Evolutionary conservation across 805 yeast genomes (phyloP).

Genomic region (Candida methanosorbosa): DNA sequence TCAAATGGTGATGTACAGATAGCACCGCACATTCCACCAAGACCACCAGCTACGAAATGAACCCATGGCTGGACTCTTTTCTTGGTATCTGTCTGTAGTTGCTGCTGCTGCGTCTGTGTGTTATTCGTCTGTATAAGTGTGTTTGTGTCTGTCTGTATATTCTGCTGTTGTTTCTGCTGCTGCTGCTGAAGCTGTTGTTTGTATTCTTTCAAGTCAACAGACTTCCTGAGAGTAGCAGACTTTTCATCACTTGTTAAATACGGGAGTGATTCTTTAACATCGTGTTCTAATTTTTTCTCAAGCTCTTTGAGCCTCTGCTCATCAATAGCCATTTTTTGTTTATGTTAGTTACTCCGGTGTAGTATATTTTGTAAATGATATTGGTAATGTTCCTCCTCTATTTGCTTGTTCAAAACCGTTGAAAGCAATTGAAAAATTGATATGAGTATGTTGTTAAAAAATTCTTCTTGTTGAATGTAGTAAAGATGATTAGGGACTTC

Average conservation of each 20-base stretch:
- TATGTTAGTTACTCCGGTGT: no score
- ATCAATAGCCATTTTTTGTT: no score
- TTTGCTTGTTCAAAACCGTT: not conserved
- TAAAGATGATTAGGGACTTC: no score
- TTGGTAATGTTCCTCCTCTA: no score
- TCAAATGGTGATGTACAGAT: slow-evolving; percentile 90
- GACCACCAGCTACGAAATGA: slow-evolving; percentile 84
- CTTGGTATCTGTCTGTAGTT: not conserved
- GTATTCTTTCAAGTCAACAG: slow-evolving; percentile 19
- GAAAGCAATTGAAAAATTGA: not conserved
- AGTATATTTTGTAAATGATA: no score
- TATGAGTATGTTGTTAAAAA: no score
- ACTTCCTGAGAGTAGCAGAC: slow-evolving; percentile 40
- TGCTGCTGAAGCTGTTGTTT: not conserved
- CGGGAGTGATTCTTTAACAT: slow-evolving; percentile 51
- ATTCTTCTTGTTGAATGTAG: no score
- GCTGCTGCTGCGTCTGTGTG: not conserved
- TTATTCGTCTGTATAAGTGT: not conserved
- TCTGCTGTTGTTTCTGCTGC: slow-evolving; percentile 1
- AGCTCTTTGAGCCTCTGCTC: slow-evolving; percentile 8
- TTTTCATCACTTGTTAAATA: slow-evolving; percentile 69
- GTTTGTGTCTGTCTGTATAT: not conserved
- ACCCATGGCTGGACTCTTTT: slow-evolving; percentile 48
- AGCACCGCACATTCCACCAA: slow-evolving; percentile 98
- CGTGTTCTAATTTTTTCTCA: slow-evolving; percentile 22